A percentile compares a stretch with the other conserved stretches of the same genome.
phyloP scores from a whole-genome alignment of 1,284 basidiomycete genomes.

The Cerioporus squamosus region DNA sequence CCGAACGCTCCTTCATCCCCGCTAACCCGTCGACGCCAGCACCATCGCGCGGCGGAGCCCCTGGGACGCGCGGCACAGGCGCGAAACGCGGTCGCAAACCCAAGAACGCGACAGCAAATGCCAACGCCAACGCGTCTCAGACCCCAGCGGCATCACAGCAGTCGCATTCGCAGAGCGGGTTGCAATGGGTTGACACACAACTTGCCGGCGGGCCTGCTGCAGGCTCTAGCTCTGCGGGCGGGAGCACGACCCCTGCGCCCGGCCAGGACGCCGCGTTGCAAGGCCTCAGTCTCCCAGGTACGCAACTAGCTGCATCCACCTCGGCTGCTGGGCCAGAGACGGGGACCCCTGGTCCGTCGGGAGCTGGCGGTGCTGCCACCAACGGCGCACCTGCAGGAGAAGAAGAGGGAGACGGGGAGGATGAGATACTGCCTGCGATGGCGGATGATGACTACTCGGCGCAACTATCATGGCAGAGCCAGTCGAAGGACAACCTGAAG shows the following conservation, averaged over 20 bases:
- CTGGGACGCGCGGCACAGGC: conserved; percentile 44
- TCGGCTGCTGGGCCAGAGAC: conserved; percentile 21
- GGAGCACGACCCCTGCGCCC: conserved; percentile 2
- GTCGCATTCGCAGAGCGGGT: conserved; percentile 17
- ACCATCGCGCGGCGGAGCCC: conserved; percentile 30
- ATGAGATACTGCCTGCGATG: conserved; percentile 79
- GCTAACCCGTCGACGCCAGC: conserved; percentile 31
- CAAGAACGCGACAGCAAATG: conserved; percentile 40
- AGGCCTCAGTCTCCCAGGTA: conserved; percentile 32
- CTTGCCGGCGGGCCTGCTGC: conserved; percentile 10
- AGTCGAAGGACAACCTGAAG: conserved; percentile 86
- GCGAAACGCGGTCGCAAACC: conserved; percentile 66
- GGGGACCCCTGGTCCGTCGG: conserved; percentile 26
- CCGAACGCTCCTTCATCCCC: conserved; percentile 40
- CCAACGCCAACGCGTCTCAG: conserved; percentile 23
- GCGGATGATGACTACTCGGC: conserved; percentile 85
- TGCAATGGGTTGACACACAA: conserved; percentile 29
- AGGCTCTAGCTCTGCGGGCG: conserved; percentile 15
- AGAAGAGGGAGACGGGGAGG: conserved; percentile 67
- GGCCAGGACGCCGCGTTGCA: conserved; percentile 19
- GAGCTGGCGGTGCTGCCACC: conserved; percentile 13
- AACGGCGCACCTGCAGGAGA: conserved; percentile 32
- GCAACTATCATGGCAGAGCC: conserved; percentile 77
- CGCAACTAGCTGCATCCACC: conserved; percentile 12
- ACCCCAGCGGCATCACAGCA: conserved; percentile 21